phyloP scores from a whole-genome alignment of 805 yeast genomes.

The Wickerhamiella cacticola region DNA sequence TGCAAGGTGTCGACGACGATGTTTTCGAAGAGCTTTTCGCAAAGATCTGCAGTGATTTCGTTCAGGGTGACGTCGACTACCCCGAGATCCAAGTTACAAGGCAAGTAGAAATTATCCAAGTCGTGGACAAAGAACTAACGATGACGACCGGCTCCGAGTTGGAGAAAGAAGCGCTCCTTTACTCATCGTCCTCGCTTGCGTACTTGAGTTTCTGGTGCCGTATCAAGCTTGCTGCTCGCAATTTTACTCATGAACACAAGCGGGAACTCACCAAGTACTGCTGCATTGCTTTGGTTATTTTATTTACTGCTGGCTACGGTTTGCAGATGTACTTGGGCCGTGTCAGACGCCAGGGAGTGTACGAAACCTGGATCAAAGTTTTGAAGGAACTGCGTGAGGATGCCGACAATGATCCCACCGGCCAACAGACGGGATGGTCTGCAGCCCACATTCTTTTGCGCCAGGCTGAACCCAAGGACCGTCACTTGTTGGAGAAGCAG shows the following conservation, averaged over 20 bases:
- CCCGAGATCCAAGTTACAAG: constrained; percentile 45
- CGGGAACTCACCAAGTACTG: background rate
- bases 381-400: constrained; percentile 16
- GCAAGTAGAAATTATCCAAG: constrained; percentile 40
- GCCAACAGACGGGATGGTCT: constrained; percentile 16
- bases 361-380: constrained; percentile 11
- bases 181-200: constrained; percentile 18
- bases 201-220: constrained; percentile 17
- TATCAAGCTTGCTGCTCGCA: constrained; percentile 11
- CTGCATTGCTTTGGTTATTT: background rate
- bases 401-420: constrained; percentile 18
- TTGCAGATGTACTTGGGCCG: background rate
- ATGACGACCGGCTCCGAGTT: constrained; percentile 16
- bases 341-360: constrained; percentile 5
- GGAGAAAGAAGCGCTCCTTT: constrained; percentile 7
- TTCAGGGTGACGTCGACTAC: constrained; percentile 47
- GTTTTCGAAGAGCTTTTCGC: constrained; percentile 71
- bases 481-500: constrained; percentile 45
- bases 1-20: constrained; percentile 30
- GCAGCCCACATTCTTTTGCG: constrained; percentile 15
- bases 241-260: constrained; percentile 17
- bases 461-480: constrained; percentile 28
- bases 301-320: background rate
- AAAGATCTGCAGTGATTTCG: constrained; percentile 23
- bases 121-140: constrained; percentile 10